phyloP scores from a whole-genome alignment of 441 rosid genomes.

The Aleurites moluccanus region DNA sequence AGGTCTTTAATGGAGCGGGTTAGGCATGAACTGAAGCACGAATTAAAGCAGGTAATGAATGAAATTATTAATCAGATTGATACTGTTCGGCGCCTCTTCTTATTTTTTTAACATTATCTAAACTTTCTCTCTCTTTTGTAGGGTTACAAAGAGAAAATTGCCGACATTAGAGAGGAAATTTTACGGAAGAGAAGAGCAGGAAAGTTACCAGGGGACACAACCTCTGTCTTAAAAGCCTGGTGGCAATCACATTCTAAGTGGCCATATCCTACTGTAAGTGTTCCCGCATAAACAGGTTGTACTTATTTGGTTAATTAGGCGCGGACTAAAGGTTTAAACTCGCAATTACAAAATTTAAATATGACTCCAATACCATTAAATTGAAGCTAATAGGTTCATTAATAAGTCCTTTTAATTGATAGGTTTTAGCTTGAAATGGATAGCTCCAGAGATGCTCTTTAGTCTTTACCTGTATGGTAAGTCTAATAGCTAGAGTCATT shows the following conservation, averaged over 20 bases:
- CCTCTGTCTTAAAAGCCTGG: constrained; percentile 90
- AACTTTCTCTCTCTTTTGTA: constrained; percentile 19
- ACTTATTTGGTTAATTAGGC: neutral
- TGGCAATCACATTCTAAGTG: constrained; percentile 98
- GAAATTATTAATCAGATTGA: neutral
- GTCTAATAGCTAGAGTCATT: neutral
- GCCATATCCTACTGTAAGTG: constrained; percentile 96
- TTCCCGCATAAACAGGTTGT: neutral
- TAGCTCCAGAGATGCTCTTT: neutral
- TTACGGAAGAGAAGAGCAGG: constrained; percentile 98
- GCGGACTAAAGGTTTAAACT: neutral
- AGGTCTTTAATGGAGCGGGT: constrained; percentile 98
- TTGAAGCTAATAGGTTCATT: no score
- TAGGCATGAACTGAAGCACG: constrained; percentile 95
- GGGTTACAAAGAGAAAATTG: constrained; percentile 98
- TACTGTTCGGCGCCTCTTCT: neutral
- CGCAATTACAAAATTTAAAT: no score
- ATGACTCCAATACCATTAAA: no score
- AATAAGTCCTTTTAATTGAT: neutral
- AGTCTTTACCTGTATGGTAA: neutral
- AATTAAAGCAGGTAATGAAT: constrained; percentile 72
- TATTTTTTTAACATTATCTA: neutral
- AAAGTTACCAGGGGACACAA: constrained; percentile 95
- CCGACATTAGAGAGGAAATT: constrained; percentile 96
- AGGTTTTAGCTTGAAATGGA: neutral